Percentiles rank a stretch among this genome's conserved stretches.
phyloP scores from a whole-genome alignment of 192 early-diverging fungal genomes.

The Umbelopsis sp. region DNA sequence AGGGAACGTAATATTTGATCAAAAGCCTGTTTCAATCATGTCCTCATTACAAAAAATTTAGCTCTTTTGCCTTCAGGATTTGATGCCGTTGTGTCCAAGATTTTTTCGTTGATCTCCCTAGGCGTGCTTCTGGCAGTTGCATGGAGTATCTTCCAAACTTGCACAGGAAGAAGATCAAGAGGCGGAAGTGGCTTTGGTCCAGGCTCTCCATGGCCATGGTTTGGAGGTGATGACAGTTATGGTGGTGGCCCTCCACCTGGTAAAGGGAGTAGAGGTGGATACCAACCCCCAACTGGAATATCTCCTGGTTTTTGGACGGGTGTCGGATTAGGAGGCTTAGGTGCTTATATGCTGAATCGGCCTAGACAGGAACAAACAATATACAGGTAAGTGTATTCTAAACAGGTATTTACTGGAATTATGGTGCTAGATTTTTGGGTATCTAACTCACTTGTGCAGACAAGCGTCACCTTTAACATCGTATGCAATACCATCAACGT shows the following conservation, averaged over 20 bases:
- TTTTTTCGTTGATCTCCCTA: not conserved
- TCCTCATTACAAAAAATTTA: not conserved
- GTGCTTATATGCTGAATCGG: conserved; percentile 24
- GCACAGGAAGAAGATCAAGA: not conserved
- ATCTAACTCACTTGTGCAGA: not conserved
- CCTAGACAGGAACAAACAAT: conserved; percentile 15
- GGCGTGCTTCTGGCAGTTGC: not conserved
- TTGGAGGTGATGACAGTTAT: not conserved
- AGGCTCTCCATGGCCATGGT: not conserved
- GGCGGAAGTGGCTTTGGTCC: not conserved
- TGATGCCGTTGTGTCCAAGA: not conserved
- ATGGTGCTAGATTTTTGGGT: too few species aligned
- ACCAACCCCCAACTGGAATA: not conserved
- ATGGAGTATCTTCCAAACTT: conserved; percentile 12
- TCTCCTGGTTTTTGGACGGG: conserved; percentile 45
- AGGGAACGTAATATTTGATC: not conserved
- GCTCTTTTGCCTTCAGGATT: not conserved
- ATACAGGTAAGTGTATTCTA: not conserved
- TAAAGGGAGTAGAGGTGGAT: not conserved
- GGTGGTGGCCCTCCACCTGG: conserved; percentile 5
- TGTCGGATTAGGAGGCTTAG: conserved; percentile 33
- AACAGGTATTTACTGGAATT: too few species aligned
- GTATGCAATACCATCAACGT: conserved; percentile 14
- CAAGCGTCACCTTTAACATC: not conserved
- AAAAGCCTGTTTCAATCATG: too few species aligned